Evolutionary conservation across 495 filamentous ascomycete genomes (phyloP).

Genomic region (Lichenothelia convexa): DNA sequence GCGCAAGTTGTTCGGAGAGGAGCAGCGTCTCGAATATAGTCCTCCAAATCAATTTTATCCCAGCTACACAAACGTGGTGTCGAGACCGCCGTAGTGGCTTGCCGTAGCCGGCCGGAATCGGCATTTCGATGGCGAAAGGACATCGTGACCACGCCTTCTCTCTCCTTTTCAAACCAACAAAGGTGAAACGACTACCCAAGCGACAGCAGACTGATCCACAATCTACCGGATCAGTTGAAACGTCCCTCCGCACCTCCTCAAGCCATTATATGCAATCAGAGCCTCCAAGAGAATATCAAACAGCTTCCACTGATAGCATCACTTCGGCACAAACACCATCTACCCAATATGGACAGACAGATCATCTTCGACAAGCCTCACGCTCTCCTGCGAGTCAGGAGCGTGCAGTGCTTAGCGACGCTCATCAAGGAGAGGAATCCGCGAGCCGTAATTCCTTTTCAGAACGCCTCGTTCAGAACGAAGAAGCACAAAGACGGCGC

Average conservation of each 20-base stretch:
- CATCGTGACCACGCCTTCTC: no score
- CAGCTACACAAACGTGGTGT: no score
- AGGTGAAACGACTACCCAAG: no score
- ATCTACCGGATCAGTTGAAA: constrained; percentile 50
- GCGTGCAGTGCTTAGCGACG: not conserved
- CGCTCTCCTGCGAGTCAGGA: constrained; percentile 9
- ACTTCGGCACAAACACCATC: constrained; percentile 22
- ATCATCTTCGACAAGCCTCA: constrained; percentile 19
- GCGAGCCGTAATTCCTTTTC: not conserved
- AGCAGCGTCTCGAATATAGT: no score
- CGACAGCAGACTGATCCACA: constrained; percentile 24
- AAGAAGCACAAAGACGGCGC: constrained; percentile 16
- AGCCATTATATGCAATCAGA: constrained; percentile 94
- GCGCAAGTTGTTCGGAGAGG: no score
- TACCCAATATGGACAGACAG: constrained; percentile 58
- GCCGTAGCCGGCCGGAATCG: no score
- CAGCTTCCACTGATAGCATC: constrained; percentile 27
- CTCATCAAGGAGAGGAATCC: not conserved
- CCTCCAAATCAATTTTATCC: no score
- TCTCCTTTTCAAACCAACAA: no score
- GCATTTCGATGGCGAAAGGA: no score
- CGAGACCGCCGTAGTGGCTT: no score
- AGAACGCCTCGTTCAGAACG: constrained; percentile 1
- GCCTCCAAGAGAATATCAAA: constrained; percentile 42
- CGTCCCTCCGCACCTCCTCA: constrained; percentile 21